These are phyloP conservation scores for Copromyces sp. DNA, from an alignment of 495 filamentous ascomycete genomes.

Conservation along the genomic window DNA sequence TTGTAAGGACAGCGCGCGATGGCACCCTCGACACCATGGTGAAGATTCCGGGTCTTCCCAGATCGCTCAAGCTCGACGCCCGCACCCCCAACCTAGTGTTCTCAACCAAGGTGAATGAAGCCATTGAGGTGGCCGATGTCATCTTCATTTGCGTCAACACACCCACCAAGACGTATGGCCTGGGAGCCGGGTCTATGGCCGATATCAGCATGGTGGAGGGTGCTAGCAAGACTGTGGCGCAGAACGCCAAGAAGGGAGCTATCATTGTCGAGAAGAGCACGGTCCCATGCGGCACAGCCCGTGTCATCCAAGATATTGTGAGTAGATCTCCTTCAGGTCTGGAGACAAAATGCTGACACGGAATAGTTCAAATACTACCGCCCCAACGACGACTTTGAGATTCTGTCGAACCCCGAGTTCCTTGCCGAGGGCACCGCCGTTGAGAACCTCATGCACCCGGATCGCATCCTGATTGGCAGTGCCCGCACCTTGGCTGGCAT, in stretches of 20 bases:
- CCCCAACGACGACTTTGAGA: conserved; percentile 56
- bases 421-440: conserved; percentile 72
- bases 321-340: conserved; percentile 19
- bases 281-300: conserved; percentile 68
- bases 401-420: conserved; percentile 80
- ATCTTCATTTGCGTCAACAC: conserved; percentile 76
- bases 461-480: conserved; percentile 71
- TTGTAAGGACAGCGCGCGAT: conserved; percentile 56
- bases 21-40: conserved; percentile 27
- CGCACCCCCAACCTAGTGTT: conserved; percentile 60
- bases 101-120: conserved; percentile 50
- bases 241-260: conserved; percentile 51
- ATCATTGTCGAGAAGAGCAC: conserved; percentile 82
- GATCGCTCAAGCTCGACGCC: conserved; percentile 16
- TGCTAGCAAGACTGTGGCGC: conserved; percentile 56
- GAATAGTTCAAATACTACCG: conserved; percentile 34
- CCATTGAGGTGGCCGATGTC: conserved; percentile 59
- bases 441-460: conserved; percentile 57
- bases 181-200: conserved; percentile 61
- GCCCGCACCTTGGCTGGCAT: conserved; percentile 43
- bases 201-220: conserved; percentile 66
- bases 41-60: conserved; percentile 4
- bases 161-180: conserved; percentile 62
- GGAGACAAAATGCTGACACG: not conserved
- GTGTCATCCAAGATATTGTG: conserved; percentile 57